A percentile compares a stretch with the other conserved stretches of the same genome.
Conservation (phyloP, 2,329 filamentous ascomycete species). For the Capronia coronata region DNA sequence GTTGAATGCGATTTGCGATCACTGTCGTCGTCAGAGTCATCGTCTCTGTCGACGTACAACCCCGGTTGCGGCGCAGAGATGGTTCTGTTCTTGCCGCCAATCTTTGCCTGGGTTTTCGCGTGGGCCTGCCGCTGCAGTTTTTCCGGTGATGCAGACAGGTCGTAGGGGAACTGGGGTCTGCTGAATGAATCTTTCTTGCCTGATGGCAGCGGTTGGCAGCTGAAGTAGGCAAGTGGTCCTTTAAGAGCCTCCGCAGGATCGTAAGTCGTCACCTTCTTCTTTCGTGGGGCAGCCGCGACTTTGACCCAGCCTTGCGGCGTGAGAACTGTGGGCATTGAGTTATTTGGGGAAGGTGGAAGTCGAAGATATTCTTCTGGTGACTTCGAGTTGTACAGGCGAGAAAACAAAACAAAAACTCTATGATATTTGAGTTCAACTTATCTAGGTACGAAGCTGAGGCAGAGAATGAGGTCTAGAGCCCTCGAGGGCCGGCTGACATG, state of each 20-base stretch:
- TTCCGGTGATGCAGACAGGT: constrained; percentile 15
- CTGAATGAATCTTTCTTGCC: constrained; percentile 1
- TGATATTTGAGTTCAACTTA: too few relatives aligned
- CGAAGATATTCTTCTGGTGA: background rate
- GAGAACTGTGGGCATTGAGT: constrained; percentile 20
- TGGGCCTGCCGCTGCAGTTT: constrained; percentile 11
- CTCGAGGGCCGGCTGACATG: background rate
- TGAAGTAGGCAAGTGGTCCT: constrained; percentile 20
- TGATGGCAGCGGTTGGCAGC: constrained; percentile 16
- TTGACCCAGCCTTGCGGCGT: constrained; percentile 25
- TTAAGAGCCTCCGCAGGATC: constrained; percentile 13
- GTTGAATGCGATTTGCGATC: background rate
- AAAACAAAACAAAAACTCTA: too few relatives aligned
- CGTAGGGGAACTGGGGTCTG: constrained; percentile 15
- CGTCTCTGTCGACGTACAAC: background rate
- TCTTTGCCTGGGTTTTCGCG: background rate
- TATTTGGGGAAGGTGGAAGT: background rate
- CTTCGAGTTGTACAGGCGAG: background rate
- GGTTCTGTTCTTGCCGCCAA: constrained; percentile 11
- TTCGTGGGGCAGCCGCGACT: constrained; percentile 14
- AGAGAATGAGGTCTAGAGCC: background rate
- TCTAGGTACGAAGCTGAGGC: background rate
- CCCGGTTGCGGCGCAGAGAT: constrained; percentile 10
- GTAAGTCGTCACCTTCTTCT: constrained; percentile 2
- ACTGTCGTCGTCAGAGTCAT: background rate